Percentiles rank a stretch among this genome's conserved stretches.
These are phyloP conservation scores for Pseudomassariella vexata DNA, from an alignment of 2,329 filamentous ascomycete species.

Conservation along the genomic window DNA sequence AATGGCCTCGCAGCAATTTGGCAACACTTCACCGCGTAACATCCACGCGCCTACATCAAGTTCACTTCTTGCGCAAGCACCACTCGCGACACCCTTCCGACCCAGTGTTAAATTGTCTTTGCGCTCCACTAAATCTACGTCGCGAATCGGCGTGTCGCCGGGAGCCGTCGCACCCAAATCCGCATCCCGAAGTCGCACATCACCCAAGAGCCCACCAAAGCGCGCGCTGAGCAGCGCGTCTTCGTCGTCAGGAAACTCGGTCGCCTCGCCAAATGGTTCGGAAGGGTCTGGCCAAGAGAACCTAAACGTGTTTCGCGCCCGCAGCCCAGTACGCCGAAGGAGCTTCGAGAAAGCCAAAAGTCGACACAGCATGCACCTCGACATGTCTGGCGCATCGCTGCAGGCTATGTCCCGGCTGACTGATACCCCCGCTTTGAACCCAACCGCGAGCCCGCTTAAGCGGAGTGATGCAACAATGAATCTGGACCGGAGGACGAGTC, in stretches of 20 bases:
- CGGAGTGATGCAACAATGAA: conserved; percentile 88
- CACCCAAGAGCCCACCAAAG: conserved; percentile 76
- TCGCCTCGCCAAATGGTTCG: conserved; percentile 39
- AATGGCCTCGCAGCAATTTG: conserved; percentile 40
- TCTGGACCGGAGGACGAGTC: conserved; percentile 68
- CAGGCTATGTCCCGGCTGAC: conserved; percentile 44
- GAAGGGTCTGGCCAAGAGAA: conserved; percentile 39
- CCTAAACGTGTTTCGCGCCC: conserved; percentile 21
- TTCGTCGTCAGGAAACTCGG: conserved; percentile 62
- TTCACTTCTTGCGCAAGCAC: conserved; percentile 32
- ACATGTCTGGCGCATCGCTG: conserved; percentile 48
- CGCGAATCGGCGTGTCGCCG: conserved; percentile 36
- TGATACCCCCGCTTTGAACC: conserved; percentile 46
- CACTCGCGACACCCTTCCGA: conserved; percentile 59
- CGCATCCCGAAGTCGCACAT: conserved; percentile 59
- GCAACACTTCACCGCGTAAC: conserved; percentile 35
- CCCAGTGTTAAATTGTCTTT: conserved; percentile 62
- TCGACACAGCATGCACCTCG: conserved; percentile 52
- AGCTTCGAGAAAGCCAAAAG: conserved; percentile 39
- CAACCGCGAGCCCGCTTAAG: conserved; percentile 79
- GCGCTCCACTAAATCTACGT: conserved; percentile 56
- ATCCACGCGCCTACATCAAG: conserved; percentile 25
- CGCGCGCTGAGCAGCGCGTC: conserved; percentile 66
- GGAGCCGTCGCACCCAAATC: conserved; percentile 43
- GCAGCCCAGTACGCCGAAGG: conserved; percentile 36